Percentiles rank a stretch among this genome's conserved stretches.
Evolutionary conservation across 2,329 filamentous ascomycete genomes (phyloP).

Genomic region (Trematosphaeria pertusa): DNA sequence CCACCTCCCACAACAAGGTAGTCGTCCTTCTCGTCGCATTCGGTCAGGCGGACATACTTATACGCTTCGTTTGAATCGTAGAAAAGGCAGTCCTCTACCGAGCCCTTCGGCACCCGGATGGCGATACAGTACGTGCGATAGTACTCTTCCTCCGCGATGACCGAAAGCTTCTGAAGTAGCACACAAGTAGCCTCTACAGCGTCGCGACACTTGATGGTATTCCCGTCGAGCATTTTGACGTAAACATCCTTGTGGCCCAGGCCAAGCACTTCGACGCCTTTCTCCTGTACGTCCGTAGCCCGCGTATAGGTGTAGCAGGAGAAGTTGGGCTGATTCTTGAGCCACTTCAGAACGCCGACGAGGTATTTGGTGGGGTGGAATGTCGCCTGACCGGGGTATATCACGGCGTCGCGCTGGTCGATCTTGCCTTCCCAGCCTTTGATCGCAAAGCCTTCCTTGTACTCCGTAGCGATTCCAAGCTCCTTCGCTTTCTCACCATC

Average conservation of each 20-base stretch:
- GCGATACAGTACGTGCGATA: conserved; percentile 65
- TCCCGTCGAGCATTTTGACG: conserved; percentile 55
- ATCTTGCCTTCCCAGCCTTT: conserved; percentile 60
- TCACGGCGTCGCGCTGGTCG: conserved; percentile 60
- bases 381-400: conserved; percentile 58
- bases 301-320: conserved; percentile 61
- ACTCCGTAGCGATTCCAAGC: conserved; percentile 54
- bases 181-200: conserved; percentile 63
- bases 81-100: conserved; percentile 61
- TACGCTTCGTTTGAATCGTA: conserved; percentile 64
- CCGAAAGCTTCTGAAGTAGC: conserved; percentile 62
- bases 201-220: conserved; percentile 57
- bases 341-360: conserved; percentile 59
- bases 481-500: conserved; percentile 55
- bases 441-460: conserved; percentile 55
- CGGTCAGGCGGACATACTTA: conserved; percentile 63
- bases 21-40: conserved; percentile 61
- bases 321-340: conserved; percentile 61
- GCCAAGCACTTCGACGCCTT: conserved; percentile 54
- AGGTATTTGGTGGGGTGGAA: conserved; percentile 67
- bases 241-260: conserved; percentile 55
- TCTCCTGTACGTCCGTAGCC: conserved; percentile 57
- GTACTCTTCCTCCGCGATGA: conserved; percentile 62
- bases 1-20: conserved; percentile 64
- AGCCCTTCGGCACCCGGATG: conserved; percentile 59